These are phyloP conservation scores for Begonia fuchsioides DNA, from an alignment of 306 rosid genomes.

Conservation along the genomic window DNA sequence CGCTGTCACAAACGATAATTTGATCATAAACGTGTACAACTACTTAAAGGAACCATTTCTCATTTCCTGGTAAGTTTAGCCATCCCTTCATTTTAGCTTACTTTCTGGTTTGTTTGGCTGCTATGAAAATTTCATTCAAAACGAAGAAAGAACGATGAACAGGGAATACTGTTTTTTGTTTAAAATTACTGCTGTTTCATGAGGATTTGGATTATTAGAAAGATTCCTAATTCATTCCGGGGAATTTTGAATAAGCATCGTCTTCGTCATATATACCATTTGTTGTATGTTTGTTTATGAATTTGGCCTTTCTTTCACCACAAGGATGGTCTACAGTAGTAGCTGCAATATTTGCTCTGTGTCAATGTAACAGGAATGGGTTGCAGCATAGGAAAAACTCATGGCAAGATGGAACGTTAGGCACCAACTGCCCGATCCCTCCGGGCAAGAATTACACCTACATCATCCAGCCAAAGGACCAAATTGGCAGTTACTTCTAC, in stretches of 20 bases:
- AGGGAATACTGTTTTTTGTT: too few species aligned
- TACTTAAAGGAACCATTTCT: slow-evolving; percentile 75
- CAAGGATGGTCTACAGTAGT: too few species aligned
- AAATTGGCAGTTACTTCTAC: slow-evolving; percentile 54
- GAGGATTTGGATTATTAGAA: too few species aligned
- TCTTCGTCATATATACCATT: too few species aligned
- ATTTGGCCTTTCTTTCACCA: too few species aligned
- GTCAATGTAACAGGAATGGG: slow-evolving; percentile 45
- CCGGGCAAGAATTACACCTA: slow-evolving; percentile 53
- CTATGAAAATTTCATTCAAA: background rate
- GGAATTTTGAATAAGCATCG: too few species aligned
- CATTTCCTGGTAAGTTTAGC: slow-evolving; percentile 53
- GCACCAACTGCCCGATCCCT: slow-evolving; percentile 54
- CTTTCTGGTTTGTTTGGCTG: slow-evolving; percentile 5
- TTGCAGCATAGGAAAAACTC: slow-evolving; percentile 89
- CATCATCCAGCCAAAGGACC: slow-evolving; percentile 41
- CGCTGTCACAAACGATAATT: slow-evolving; percentile 80
- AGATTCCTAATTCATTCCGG: too few species aligned
- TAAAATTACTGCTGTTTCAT: too few species aligned
- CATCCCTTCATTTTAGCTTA: background rate
- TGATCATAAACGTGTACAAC: slow-evolving; percentile 71
- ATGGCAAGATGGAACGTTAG: slow-evolving; percentile 63
- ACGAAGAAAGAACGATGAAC: background rate
- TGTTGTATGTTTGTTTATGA: too few species aligned
- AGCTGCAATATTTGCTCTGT: too few species aligned